These are phyloP conservation scores for Paraphoma sp. DNA, from an alignment of 2,329 filamentous ascomycete species.

Conservation along the genomic window DNA sequence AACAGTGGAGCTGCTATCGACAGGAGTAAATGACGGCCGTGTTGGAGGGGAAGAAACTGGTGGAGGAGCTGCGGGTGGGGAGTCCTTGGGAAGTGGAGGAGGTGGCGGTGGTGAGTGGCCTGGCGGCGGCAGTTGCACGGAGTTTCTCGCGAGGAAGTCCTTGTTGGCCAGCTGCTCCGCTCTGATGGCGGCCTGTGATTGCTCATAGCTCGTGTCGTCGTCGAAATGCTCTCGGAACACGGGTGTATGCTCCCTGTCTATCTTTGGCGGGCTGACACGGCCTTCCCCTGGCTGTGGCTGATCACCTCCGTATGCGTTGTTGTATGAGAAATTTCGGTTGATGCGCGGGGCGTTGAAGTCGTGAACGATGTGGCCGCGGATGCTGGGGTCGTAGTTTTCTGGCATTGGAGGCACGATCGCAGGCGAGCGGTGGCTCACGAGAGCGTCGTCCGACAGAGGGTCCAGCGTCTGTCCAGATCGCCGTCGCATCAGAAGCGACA, in stretches of 20 bases:
- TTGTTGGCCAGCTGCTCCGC: slow-evolving; percentile 57
- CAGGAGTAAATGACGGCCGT: slow-evolving; percentile 22
- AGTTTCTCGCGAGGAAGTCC: slow-evolving; percentile 55
- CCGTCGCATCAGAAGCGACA: slow-evolving; percentile 64
- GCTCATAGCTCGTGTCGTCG: slow-evolving; percentile 54
- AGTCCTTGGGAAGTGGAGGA: slow-evolving; percentile 21
- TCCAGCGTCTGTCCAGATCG: slow-evolving; percentile 61
- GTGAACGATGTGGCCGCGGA: slow-evolving; percentile 68
- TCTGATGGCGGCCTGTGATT: slow-evolving; percentile 51
- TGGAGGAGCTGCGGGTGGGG: slow-evolving; percentile 7
- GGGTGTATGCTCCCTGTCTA: slow-evolving; percentile 59
- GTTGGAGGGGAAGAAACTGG: slow-evolving; percentile 12
- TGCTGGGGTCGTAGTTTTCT: slow-evolving; percentile 68
- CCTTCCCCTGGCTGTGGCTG: slow-evolving; percentile 26
- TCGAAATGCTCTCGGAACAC: slow-evolving; percentile 68
- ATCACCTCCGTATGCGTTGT: slow-evolving; percentile 32
- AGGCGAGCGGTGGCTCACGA: slow-evolving; percentile 56
- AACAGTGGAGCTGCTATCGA: slow-evolving; percentile 30
- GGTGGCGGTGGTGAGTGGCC: slow-evolving; percentile 23
- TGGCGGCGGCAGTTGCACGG: slow-evolving; percentile 39
- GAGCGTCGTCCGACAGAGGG: slow-evolving; percentile 57
- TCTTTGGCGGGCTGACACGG: slow-evolving; percentile 42
- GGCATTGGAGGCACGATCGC: slow-evolving; percentile 57
- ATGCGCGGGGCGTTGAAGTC: slow-evolving; percentile 68
- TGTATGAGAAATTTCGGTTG: slow-evolving; percentile 51